phyloP scores from a whole-genome alignment of 345 rosid genomes.

The Eucalyptus cloeziana region DNA sequence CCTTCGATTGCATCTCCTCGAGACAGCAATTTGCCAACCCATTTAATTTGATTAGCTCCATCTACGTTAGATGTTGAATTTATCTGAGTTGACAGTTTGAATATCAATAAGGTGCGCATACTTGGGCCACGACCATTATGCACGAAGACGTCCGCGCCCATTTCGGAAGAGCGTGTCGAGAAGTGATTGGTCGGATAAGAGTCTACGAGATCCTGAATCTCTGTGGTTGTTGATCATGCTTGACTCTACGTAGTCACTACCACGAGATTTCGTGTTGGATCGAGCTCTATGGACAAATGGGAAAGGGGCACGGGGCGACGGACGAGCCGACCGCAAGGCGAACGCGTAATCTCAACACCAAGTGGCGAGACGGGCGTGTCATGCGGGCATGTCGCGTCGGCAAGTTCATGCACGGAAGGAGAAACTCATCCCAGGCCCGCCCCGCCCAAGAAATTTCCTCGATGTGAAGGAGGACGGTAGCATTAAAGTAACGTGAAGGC shows the following conservation, averaged over 20 bases:
- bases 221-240: not conserved
- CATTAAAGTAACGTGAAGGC: not conserved
- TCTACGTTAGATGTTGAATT: not conserved
- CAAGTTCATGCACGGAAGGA: not conserved
- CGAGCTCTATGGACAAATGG: not conserved
- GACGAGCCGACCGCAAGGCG: not conserved
- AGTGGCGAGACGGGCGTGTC: not conserved
- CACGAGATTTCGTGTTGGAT: not conserved
- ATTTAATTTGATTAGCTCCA: not conserved
- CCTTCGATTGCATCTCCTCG: fast-evolving
- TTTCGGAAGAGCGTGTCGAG: not conserved
- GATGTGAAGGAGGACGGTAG: fast-evolving
- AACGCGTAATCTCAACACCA: not conserved
- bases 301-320: not conserved
- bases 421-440: not conserved
- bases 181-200: not conserved
- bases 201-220: not conserved
- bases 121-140: too few relatives aligned
- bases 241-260: not conserved
- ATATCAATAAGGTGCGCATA: fast-evolving
- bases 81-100: not conserved
- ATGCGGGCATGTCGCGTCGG: not conserved
- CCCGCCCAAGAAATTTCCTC: not conserved
- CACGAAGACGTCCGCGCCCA: not conserved
- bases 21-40: fast-evolving